A percentile compares a stretch with the other conserved stretches of the same genome.
Evolutionary conservation across 2,329 filamentous ascomycete genomes (phyloP).

Genomic region (Alternaria brassicae): DNA sequence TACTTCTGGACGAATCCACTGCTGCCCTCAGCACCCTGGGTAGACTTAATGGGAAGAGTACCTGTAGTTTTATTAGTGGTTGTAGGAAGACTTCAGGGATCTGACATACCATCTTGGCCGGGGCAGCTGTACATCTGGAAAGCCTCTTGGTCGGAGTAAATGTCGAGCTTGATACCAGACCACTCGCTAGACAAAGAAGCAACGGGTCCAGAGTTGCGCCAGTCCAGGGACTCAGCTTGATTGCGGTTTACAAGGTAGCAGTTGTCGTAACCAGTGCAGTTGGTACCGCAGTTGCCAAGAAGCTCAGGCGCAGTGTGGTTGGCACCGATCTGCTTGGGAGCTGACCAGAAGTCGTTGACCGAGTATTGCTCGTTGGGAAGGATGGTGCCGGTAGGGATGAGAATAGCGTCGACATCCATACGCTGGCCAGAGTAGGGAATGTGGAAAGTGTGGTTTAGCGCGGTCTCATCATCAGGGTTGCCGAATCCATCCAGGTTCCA

Average conservation of each 20-base stretch:
- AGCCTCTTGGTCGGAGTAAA: conserved; percentile 83
- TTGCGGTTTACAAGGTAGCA: conserved; percentile 73
- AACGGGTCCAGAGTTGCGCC: conserved; percentile 65
- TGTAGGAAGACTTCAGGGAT: background rate
- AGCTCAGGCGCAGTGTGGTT: conserved; percentile 70
- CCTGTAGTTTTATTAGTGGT: conserved; percentile 38
- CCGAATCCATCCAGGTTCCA: conserved; percentile 85
- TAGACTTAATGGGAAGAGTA: conserved; percentile 69
- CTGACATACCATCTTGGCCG: conserved; percentile 68
- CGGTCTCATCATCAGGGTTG: conserved; percentile 70
- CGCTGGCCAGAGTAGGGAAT: conserved; percentile 76
- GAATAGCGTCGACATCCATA: conserved; percentile 66
- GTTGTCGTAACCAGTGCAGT: conserved; percentile 85
- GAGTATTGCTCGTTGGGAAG: conserved; percentile 70
- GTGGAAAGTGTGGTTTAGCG: conserved; percentile 75
- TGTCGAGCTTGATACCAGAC: conserved; percentile 83
- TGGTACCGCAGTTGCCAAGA: conserved; percentile 76
- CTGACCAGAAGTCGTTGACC: conserved; percentile 83
- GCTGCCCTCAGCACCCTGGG: conserved; percentile 69
- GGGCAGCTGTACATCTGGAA: conserved; percentile 89
- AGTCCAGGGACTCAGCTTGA: conserved; percentile 65
- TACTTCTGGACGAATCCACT: conserved; percentile 73
- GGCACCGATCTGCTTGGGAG: conserved; percentile 78
- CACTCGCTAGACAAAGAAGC: conserved; percentile 74
- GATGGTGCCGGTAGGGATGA: conserved; percentile 65